phyloP scores from a whole-genome alignment of 495 filamentous ascomycete species.

The Barbatosphaeria neglecta region DNA sequence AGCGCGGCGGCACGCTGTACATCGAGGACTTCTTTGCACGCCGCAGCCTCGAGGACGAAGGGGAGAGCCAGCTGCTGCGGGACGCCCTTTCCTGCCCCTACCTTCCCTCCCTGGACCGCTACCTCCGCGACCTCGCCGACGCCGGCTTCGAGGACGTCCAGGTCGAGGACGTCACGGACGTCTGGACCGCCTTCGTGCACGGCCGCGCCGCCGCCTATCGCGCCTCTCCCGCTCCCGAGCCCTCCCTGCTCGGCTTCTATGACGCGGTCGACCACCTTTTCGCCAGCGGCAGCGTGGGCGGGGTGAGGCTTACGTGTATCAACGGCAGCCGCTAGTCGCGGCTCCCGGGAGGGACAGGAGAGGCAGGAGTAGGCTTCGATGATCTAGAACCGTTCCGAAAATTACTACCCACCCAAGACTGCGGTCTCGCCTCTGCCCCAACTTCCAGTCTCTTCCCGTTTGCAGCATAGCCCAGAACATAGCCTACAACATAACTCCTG shows the following conservation, averaged over 20 bases:
- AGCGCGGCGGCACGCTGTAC: conserved; percentile 1
- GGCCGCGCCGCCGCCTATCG: not conserved
- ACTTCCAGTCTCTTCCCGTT: too few relatives aligned
- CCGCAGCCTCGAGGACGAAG: not conserved
- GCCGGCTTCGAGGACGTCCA: conserved; percentile 2
- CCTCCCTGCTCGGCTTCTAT: not conserved
- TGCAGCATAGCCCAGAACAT: too few relatives aligned
- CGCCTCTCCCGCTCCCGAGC: not conserved
- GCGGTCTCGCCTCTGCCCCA: too few relatives aligned
- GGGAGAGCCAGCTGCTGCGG: not conserved
- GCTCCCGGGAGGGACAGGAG: too few relatives aligned
- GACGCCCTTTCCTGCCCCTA: conserved; percentile 3
- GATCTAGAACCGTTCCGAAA: too few relatives aligned
- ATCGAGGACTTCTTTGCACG: conserved; percentile 5
- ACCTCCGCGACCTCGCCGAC: not conserved
- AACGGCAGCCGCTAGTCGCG: not conserved
- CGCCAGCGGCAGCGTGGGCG: not conserved
- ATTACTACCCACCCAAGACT: too few relatives aligned
- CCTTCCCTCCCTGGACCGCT: conserved; percentile 1
- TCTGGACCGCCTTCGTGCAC: conserved; percentile 5
- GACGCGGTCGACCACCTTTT: not conserved
- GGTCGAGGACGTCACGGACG: conserved; percentile 1
- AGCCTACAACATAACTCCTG: too few relatives aligned
- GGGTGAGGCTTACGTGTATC: not conserved
- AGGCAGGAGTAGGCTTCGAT: too few relatives aligned